Evolutionary conservation across 2,329 filamentous ascomycete species (phyloP), one percentile per base, ranked within the genome.

Genomic region (Diaporthe sp.): DNA sequence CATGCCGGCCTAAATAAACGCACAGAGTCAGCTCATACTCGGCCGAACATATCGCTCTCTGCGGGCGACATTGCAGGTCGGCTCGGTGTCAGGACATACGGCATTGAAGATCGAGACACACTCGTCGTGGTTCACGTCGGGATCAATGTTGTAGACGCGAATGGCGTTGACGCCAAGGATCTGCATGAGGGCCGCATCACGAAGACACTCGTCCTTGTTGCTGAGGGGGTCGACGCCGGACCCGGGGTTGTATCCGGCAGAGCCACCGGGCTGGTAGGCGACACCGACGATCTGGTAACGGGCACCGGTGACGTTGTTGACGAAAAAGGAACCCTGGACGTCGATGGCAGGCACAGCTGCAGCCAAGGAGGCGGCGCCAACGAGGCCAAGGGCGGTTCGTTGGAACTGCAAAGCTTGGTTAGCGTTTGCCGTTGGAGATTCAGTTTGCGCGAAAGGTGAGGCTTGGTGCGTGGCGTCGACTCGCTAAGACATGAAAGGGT

Each of bases 41-140:
- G 1, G 15, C 51, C 44, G 22, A 22, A 58, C 4, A 22, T 15
- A 65, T 39, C 27, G 25, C 17, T 56, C 17, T 50, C n/a, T n/a
- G n/a, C 6, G 39, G 44, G 9, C 13, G 9, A 35, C n/a, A 9
- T 35, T 50, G 7, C 56, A 32, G 42, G 19, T 27, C 10, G n/a
- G 22, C 4, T 32, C 3, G 12, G 19, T 25, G n/a, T 42, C 12
- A 30, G 10, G 8, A 82, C 82, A 71, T 77, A 85, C 87, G 35
- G 89, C 88, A 77, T 93, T 93, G 86, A 93, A 93, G 79, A 93
- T 91, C 78, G 89, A 91, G 74, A 89, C 91, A 79, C 91, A 93
- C 77, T 89, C 86, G 77, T 93, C 91, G 80, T 93, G 91, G 85
- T 93, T 92, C 76, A 92, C 82, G 79, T 92, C 82, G 39, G 91